Evolutionary conservation across 2,329 filamentous ascomycete genomes (phyloP), one percentile per base, ranked within the genome.

Genomic region (Cylindrodendrum hubeiense): DNA sequence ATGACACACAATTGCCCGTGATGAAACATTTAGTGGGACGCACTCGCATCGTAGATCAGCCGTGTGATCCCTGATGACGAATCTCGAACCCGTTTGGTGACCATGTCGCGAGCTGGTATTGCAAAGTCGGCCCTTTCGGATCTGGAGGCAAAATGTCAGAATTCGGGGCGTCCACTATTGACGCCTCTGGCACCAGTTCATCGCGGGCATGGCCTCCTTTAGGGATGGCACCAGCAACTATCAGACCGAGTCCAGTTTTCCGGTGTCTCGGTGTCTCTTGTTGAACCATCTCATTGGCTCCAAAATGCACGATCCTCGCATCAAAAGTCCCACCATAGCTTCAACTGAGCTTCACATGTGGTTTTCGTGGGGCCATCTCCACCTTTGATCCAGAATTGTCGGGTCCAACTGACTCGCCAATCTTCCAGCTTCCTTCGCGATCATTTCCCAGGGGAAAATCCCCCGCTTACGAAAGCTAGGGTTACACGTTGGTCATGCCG

Each of bases 11-110:
- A 41, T 57, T 37, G n/a, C 12, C 28, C 8, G 43, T 24, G 43
- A 44, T 30, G 33, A 59, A 63, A 63, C 60, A 47, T 46, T 63
- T 58, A 41, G 47, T 58, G 53, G 60, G 30, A 47, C 53, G 26
- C n/a, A 44, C 9, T 46, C 26, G 28, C 60, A 46, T 63, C 28
- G 43, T 24, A 21, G 30, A 30, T 52, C 26, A 43, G 15, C 34
- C 17, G 12, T 7, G 19, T 41, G 17, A 34, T 54, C 26, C 10
- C 33, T 13, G 47, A 17, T 63, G 54, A 63, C 49, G 60, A 58
- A 39, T 50, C 41, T 49, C 21, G 26, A 41, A 17, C 19, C 24
- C 28, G 30, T 19, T 41, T 10, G n/a, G 10, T 7, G 30, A 33
- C 17, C 3, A 41, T 4, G 1, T 26, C 12, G 21, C 57, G n/a